Conservation (phyloP, 139 green algal genomes). For the Picochlorum sp. region DNA sequence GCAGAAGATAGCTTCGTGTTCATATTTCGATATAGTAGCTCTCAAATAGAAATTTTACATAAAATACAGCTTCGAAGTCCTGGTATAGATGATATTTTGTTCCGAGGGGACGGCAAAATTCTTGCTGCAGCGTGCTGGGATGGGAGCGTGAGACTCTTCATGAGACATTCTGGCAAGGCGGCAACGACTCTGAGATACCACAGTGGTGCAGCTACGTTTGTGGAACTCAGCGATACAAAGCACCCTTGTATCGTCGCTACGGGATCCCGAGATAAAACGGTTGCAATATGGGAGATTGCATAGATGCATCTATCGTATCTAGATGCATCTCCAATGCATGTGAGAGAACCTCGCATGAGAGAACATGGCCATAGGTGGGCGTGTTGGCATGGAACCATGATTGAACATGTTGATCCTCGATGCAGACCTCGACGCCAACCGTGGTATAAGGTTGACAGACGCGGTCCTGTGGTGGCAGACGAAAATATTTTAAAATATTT, state of each 20-base stretch:
- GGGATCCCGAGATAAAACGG: conserved; percentile 31
- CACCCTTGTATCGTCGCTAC: conserved; percentile 19
- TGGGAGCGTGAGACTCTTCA: conserved; percentile 35
- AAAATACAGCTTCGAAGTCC: no score
- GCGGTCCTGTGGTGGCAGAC: no score
- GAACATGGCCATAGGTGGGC: no score
- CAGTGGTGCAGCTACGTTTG: conserved; percentile 9
- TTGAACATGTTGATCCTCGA: no score
- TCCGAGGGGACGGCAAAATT: conserved; percentile 34
- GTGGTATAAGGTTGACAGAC: no score
- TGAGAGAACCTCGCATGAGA: no score
- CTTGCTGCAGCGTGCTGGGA: conserved; percentile 49
- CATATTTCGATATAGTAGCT: no score
- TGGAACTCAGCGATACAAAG: conserved; percentile 23
- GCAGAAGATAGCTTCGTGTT: no score
- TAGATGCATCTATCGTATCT: conserved; percentile 8
- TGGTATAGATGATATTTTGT: conserved; percentile 24
- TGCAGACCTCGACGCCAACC: no score
- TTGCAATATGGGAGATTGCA: conserved; percentile 35
- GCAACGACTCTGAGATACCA: conserved; percentile 53
- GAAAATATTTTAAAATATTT: no score
- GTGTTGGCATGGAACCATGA: no score
- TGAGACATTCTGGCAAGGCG: conserved; percentile 14
- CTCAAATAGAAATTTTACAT: no score
- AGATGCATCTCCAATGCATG: not conserved